A percentile compares a stretch with the other conserved stretches of the same genome.
These are phyloP conservation scores for Agrostemma githago DNA, from an alignment of 148 eudicot species.

Conservation along the genomic window DNA sequence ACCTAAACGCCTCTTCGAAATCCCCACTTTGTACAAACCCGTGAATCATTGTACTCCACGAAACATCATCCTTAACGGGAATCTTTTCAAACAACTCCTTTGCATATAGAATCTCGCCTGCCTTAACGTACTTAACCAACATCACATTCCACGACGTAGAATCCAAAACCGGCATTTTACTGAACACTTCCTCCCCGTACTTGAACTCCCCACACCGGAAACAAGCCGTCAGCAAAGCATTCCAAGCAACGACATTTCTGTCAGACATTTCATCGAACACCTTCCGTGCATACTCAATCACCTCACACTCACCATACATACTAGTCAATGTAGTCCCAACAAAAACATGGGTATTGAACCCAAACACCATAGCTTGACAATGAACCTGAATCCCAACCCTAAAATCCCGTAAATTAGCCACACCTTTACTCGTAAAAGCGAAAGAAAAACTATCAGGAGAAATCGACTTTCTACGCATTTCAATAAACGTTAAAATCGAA, in stretches of 20 bases:
- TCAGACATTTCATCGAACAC: conserved; percentile 61
- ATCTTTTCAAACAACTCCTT: conserved; percentile 39
- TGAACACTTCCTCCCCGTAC: conserved; percentile 34
- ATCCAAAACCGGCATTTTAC: conserved; percentile 39
- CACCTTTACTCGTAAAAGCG: conserved; percentile 44
- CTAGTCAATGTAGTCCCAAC: conserved; percentile 58
- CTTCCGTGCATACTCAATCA: conserved; percentile 35
- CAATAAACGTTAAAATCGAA: conserved; percentile 35
- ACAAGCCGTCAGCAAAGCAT: conserved; percentile 55
- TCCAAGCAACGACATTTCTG: conserved; percentile 61
- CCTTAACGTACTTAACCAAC: conserved; percentile 46
- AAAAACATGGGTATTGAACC: conserved; percentile 41
- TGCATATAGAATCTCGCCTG: conserved; percentile 42
- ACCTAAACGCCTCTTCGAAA: conserved; percentile 48
- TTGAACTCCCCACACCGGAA: conserved; percentile 40
- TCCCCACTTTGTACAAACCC: conserved; percentile 48
- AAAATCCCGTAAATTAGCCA: conserved; percentile 39
- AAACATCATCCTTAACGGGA: conserved; percentile 52
- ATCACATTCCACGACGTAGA: conserved; percentile 46
- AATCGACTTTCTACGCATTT: conserved; percentile 37
- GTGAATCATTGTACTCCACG: conserved; percentile 60
- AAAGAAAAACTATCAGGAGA: conserved; percentile 53
- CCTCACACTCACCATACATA: conserved; percentile 56
- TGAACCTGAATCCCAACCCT: conserved; percentile 51
- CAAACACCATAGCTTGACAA: conserved; percentile 35